Conservation (phyloP, 306 rosid species). For the Castanea mollissima region DNA sequence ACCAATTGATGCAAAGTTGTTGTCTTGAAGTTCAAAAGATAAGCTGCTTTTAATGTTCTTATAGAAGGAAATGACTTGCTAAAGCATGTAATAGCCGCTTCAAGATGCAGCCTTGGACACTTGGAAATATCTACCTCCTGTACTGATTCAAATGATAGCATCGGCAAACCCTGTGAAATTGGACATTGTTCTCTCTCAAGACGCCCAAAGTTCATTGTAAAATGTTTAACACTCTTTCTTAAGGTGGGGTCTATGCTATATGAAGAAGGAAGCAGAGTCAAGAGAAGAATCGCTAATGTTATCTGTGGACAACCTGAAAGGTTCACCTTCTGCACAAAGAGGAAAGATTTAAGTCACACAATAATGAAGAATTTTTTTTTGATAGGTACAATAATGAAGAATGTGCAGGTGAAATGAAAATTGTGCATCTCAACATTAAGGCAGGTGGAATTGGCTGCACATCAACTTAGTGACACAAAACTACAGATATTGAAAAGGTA, state of each 20-base stretch:
- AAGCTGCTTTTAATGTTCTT: constrained; percentile 59
- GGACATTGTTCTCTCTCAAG: constrained; percentile 25
- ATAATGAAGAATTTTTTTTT: constrained; percentile 1
- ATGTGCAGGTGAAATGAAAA: constrained; percentile 10
- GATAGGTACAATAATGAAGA: constrained; percentile 15
- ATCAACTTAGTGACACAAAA: constrained; percentile 21
- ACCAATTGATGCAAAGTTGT: constrained; percentile 39
- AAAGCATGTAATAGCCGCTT: constrained; percentile 60
- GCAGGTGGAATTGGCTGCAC: constrained; percentile 12
- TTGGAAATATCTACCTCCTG: constrained; percentile 79
- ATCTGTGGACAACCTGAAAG: constrained; percentile 78
- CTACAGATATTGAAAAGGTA: constrained; percentile 19
- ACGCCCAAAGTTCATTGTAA: constrained; percentile 34
- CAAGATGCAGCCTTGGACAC: constrained; percentile 53
- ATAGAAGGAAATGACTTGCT: constrained; percentile 65
- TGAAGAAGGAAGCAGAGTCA: constrained; percentile 61
- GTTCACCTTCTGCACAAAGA: constrained; percentile 63
- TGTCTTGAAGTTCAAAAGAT: constrained; percentile 51
- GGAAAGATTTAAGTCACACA: constrained; percentile 26
- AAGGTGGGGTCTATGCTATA: constrained; percentile 33
- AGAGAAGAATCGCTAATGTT: constrained; percentile 49
- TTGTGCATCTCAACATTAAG: constrained; percentile 7
- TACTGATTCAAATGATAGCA: constrained; percentile 49
- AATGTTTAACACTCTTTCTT: constrained; percentile 35
- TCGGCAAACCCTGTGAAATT: constrained; percentile 27